phyloP scores from a whole-genome alignment of 140 eudicot genomes.

The Bidens hawaiensis region DNA sequence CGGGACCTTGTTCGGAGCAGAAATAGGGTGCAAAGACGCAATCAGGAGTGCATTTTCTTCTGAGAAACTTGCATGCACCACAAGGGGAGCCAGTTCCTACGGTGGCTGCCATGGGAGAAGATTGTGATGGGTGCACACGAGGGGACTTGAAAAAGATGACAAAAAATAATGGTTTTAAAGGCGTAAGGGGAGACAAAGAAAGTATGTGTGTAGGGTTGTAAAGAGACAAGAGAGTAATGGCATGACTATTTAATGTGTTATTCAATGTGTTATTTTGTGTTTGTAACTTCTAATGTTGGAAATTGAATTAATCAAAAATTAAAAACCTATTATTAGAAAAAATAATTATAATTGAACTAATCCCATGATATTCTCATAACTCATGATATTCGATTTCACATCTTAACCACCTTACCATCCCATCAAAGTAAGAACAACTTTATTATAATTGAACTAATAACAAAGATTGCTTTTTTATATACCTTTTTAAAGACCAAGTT shows the following conservation, averaged over 20 bases:
- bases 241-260: slow-evolving; percentile 21
- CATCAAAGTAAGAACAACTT: no score
- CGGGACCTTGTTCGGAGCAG: slow-evolving; percentile 92
- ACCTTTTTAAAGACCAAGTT: no score
- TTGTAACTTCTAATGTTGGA: not conserved
- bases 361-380: no score
- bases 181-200: slow-evolving; percentile 50
- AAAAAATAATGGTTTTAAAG: slow-evolving; percentile 39
- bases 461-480: no score
- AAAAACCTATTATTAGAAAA: no score
- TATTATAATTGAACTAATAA: no score
- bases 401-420: no score
- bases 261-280: not conserved
- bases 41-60: slow-evolving; percentile 81
- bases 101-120: slow-evolving; percentile 26
- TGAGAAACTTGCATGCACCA: slow-evolving; percentile 95
- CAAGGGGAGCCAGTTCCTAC: slow-evolving; percentile 84
- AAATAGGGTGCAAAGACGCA: slow-evolving; percentile 91
- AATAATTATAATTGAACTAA: no score
- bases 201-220: slow-evolving; percentile 62
- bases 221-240: slow-evolving; percentile 78
- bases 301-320: not conserved
- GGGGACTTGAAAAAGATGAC: slow-evolving; percentile 70
- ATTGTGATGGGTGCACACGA: slow-evolving; percentile 53
- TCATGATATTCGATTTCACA: no score